Base-by-base conservation (phyloP, 148 eudicot species). In the Rhododendron ovatum region DNA sequence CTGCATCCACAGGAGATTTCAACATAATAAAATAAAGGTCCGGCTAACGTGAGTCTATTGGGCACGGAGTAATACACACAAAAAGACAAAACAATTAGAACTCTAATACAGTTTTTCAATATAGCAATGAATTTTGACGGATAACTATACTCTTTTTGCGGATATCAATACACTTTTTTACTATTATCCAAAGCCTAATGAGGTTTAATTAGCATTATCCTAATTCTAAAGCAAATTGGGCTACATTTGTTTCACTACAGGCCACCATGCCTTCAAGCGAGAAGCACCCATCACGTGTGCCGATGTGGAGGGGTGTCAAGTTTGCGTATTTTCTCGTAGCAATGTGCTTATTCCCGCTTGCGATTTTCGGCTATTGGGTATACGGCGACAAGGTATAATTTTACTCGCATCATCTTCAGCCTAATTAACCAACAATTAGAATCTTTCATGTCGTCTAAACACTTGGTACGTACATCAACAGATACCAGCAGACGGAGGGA, bases 281-380 rank as follows among this genome's bases (percentile, higher is more conserved):
- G 89, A 96, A 96, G 83, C 94, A 93, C 73, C 99, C 98, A 83
- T 96, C 99, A 18, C 85, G 93, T 18, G 91, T 94, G 59, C 98
- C 98, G 13, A 95, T 96, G 98, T 96, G 98, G 98, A 93, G 86
- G 87, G 99, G 96, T 13, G 96, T 94, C 82, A 91, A 91, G 85
- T 85, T 67, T 50, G 91, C 99, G 1, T 96, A 96, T 82, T 5
- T 84, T 17, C 78, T 96, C 39, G 89, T 96, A 35, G 98, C 95
- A 15, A 78, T 90, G 91, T 96, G 98, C 86, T 86, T 96, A 61
- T 96, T 92, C 87, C 95, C 96, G 83, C 93, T 95, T 51, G 95
- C 99, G 11, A 91, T 96, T 53, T 95, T 93, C 39, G 99, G 99
- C 55, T 96, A 93, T 63, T 96, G 98, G 98, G 95, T 96, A 9